Percentiles rank a stretch among this genome's conserved stretches.
Conservation (phyloP, 2,329 filamentous ascomycete species). For the Pseudocercospora cruenta region DNA sequence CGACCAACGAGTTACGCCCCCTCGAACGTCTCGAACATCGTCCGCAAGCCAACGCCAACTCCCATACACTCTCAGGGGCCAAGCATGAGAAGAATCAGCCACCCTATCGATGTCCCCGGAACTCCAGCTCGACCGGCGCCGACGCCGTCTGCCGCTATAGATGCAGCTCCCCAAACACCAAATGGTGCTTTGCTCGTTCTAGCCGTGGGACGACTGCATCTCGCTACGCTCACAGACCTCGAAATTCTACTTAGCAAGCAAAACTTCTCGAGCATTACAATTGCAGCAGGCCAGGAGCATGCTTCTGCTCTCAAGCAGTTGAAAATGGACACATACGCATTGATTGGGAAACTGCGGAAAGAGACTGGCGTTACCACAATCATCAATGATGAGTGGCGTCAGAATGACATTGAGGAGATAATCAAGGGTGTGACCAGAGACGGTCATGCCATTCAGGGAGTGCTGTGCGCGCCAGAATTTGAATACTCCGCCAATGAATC, state of each 20-base stretch:
- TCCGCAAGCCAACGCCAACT: slow-evolving; percentile 10
- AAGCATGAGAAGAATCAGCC: slow-evolving; percentile 8
- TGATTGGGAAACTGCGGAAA: slow-evolving; percentile 28
- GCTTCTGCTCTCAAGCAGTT: slow-evolving; percentile 29
- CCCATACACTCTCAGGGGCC: slow-evolving; percentile 6
- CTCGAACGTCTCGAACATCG: slow-evolving; percentile 15
- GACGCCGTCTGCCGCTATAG: not conserved
- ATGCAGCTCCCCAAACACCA: slow-evolving; percentile 5
- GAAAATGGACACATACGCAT: slow-evolving; percentile 31
- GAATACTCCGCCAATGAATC: slow-evolving; percentile 16
- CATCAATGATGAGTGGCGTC: slow-evolving; percentile 24
- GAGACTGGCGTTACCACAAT: slow-evolving; percentile 32
- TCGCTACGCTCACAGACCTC: slow-evolving; percentile 20
- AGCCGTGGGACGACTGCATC: slow-evolving; percentile 14
- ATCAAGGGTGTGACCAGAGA: slow-evolving; percentile 22
- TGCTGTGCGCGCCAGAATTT: slow-evolving; percentile 33
- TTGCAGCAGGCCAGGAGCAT: slow-evolving; percentile 22
- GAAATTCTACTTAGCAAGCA: slow-evolving; percentile 28
- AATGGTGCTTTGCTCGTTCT: slow-evolving; percentile 25
- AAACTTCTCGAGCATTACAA: slow-evolving; percentile 21
- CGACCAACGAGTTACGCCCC: slow-evolving; percentile 18
- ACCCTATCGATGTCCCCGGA: slow-evolving; percentile 4
- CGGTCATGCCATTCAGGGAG: slow-evolving; percentile 27
- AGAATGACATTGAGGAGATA: slow-evolving; percentile 23
- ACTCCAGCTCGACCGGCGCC: not conserved